phyloP scores from a whole-genome alignment of 2,329 filamentous ascomycete species.

The Colletotrichum sidae region DNA sequence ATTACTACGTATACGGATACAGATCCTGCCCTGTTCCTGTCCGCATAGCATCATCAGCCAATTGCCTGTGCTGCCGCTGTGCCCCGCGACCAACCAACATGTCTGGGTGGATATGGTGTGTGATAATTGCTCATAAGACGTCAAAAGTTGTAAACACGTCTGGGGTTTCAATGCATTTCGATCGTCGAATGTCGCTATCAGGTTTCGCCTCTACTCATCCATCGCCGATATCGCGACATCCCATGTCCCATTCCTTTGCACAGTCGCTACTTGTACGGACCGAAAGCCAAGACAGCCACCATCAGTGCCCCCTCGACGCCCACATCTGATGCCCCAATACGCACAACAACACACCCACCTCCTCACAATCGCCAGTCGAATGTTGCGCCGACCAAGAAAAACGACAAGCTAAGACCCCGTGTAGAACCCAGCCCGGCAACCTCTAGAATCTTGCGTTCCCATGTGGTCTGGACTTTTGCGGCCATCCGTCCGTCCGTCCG shows the following conservation, averaged over 20 bases:
- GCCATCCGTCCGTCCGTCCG: not conserved
- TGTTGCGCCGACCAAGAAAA: not conserved
- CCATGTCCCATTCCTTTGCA: slow-evolving; percentile 27
- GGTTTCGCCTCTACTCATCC: slow-evolving; percentile 21
- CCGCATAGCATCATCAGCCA: no score
- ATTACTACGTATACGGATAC: no score
- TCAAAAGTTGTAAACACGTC: slow-evolving; percentile 15
- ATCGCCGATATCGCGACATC: slow-evolving; percentile 35
- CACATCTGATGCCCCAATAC: no score
- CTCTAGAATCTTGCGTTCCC: not conserved
- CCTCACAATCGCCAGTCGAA: slow-evolving; percentile 5
- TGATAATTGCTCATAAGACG: slow-evolving; percentile 1
- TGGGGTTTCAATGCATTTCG: slow-evolving; percentile 20
- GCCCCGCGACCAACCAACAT: slow-evolving; percentile 1
- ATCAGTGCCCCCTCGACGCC: not conserved
- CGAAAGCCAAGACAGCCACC: slow-evolving; percentile 11
- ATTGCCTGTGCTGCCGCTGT: not conserved
- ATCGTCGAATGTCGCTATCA: slow-evolving; percentile 20
- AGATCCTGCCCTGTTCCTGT: no score
- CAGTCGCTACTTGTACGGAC: slow-evolving; percentile 18
- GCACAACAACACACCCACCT: no score
- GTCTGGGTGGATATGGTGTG: no score
- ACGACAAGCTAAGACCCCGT: slow-evolving; percentile 19
- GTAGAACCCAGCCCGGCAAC: slow-evolving; percentile 11
- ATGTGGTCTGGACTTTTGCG: slow-evolving; percentile 5